Evolutionary conservation across 1,284 basidiomycete genomes (phyloP).

Genomic region (Fomitopsis palustris): DNA sequence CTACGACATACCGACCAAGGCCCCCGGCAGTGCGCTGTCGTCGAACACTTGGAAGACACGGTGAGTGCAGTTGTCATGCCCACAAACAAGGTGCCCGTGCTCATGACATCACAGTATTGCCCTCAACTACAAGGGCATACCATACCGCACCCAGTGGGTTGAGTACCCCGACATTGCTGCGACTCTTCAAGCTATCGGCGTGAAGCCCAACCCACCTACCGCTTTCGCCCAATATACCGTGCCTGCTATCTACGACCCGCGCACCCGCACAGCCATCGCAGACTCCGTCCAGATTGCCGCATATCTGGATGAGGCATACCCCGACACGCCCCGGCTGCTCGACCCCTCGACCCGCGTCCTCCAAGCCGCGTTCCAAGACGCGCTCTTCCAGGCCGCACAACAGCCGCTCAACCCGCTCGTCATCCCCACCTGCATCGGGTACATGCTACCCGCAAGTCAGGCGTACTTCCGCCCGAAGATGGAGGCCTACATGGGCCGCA

Average conservation of each 20-base stretch:
- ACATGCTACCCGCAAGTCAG: conserved; percentile 7
- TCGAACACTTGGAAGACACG: neutral
- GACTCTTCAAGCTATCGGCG: conserved; percentile 26
- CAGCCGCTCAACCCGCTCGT: conserved; percentile 6
- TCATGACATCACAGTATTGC: conserved; percentile 20
- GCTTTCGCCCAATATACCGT: too few species aligned
- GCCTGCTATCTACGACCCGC: conserved; percentile 17
- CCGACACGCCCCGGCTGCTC: conserved; percentile 17
- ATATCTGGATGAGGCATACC: conserved; percentile 30
- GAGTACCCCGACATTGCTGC: conserved; percentile 35
- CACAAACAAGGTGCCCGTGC: neutral
- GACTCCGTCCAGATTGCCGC: conserved; percentile 29
- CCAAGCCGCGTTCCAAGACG: conserved; percentile 20
- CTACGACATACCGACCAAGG: neutral
- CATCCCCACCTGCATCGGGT: neutral
- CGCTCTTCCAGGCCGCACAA: conserved; percentile 7
- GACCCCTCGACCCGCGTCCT: conserved; percentile 20
- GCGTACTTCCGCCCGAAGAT: conserved; percentile 22
- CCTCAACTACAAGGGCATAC: conserved; percentile 32
- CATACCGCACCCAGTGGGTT: conserved; percentile 33
- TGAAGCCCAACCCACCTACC: conserved; percentile 7
- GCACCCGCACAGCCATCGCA: conserved; percentile 18
- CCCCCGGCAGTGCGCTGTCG: neutral
- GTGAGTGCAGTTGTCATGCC: neutral
- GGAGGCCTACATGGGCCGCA: conserved; percentile 10